Base-by-base conservation (phyloP, 306 rosid genomes). In the Albizia julibrissin region DNA sequence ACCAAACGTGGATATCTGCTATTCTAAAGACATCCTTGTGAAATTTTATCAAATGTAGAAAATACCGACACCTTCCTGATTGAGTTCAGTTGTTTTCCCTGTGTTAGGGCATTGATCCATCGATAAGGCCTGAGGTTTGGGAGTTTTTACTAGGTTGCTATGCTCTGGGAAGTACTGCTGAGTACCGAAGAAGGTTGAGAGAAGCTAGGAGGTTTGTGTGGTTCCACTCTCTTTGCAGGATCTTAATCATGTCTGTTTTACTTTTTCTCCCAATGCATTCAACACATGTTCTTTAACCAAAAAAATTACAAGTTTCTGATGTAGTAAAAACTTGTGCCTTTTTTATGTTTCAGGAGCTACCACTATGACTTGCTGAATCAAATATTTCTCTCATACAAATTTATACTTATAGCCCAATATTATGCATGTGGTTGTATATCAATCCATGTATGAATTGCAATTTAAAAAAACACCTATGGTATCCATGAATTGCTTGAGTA, bases 61-160 rank as follows among this genome's bases (percentile, higher is more conserved):
- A 74, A 24, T 80, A 44, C 58, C 76, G 31, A 52, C 40, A 54
- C 26, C 82, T 80, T 84, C 77, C 68, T 79, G 69, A 84, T 86
- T 69, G 16, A 47, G 83, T 81, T 83, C 52, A 42, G 56, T 76
- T 79, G 31, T 12, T 84, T 86, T 12, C 50, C 24, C n/a, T 79
- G 66, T 87, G 76, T 72, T 84, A 94, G 98, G 98, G 98, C 42
- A 90, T 94, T 75, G 97, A 94, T 88, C 97, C 94, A 73, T 94
- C 95, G 21, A 94, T 94, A 77, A 90, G 97, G 83, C 87, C 94
- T 49, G 94, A 88, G 79, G 97, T 94, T 79, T 94, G 98, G 98
- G 98, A 94, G 89, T 91, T 92, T 88, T 87, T 94, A 83, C 97
- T 94, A 27, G 97, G 98, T 72, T 94, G 97, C 80, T 94, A 92